Base-by-base conservation (phyloP, 176 grass and related monocot species). In the Phyllostachys edulis region DNA sequence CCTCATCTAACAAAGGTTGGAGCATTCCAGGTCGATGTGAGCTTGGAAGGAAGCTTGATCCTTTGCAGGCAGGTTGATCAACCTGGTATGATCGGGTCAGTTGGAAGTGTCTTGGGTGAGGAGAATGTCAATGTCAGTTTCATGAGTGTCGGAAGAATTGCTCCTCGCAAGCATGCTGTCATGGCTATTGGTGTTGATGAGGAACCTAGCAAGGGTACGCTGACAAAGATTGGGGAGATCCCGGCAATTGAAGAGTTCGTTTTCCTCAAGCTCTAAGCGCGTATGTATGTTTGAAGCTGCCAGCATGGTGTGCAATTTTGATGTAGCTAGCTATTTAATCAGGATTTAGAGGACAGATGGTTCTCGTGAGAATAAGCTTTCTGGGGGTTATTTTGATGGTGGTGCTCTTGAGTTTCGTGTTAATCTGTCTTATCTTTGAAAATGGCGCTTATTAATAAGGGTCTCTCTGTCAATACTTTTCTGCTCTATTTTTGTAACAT, bases 171-270 rank as follows among this genome's bases (percentile, higher is more conserved):
- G 74, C 91, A 83, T 5, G 94, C 94, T 5, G 82, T 97, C 26
- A 97, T 97, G 94, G 91, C 94, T 0, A 97, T 97, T 0, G 94
- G 94, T 4, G 91, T 97, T 23, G 94, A 97, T 15, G 94, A 97
- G 18, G 85, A 89, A 41, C 94, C 94, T 15, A 71, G 69, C 32
- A 94, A 86, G 71, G 38, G 66, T 61, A 90, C 94, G 3, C 78
- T 97, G 77, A 86, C 66, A 7, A 97, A 86, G 89, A 97, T 97
- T 2, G 94, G 94, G 1, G 87, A 94, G 32, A 94, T 97, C 13
- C 91, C 94, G 0, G 94, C 94, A 0, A 92, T 97, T 11, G 94
- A 97, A 14, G 94, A 97, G 76, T 97, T 97, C 46, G 91, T 97
- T 51, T 97, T 92, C 82, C 94, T 97, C 74, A 97, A 97, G 84